Conservation (phyloP, 495 filamentous ascomycete species). For the Clavariopsis aquatica region DNA sequence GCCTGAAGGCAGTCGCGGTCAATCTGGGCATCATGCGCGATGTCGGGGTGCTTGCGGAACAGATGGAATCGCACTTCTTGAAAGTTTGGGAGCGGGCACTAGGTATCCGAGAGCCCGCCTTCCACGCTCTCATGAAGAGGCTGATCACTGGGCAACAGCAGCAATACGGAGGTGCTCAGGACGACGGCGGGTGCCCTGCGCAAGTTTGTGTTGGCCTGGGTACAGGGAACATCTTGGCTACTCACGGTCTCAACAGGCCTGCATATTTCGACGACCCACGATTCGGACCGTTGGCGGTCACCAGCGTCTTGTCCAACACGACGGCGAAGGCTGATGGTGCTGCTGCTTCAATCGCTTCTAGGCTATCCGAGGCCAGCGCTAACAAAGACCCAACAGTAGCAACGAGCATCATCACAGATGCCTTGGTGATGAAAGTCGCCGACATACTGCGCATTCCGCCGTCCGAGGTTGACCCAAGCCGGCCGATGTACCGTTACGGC, state of each 20-base stretch:
- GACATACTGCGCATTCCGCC: background rate
- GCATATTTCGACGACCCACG: background rate
- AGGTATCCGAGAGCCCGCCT: background rate
- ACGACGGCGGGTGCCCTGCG: constrained; percentile 6
- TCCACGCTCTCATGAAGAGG: constrained; percentile 7
- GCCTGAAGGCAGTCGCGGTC: constrained; percentile 12
- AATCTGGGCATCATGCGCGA: constrained; percentile 29
- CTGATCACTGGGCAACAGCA: background rate
- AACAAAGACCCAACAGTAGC: no score
- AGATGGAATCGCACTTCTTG: background rate
- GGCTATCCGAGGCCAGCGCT: background rate
- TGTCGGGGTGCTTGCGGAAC: constrained; percentile 24
- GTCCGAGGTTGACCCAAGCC: background rate
- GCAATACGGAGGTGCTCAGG: no score
- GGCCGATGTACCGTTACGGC: background rate
- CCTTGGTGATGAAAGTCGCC: background rate
- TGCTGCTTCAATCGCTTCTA: background rate
- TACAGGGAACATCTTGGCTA: background rate
- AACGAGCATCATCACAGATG: background rate
- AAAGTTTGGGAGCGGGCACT: background rate
- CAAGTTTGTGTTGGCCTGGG: background rate
- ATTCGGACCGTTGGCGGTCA: background rate
- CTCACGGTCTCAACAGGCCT: background rate
- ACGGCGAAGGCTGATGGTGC: background rate
- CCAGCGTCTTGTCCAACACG: no score